Evolutionary conservation across 352 stramenopile species (phyloP).

Genomic region (Phytophthora pinifolia): DNA sequence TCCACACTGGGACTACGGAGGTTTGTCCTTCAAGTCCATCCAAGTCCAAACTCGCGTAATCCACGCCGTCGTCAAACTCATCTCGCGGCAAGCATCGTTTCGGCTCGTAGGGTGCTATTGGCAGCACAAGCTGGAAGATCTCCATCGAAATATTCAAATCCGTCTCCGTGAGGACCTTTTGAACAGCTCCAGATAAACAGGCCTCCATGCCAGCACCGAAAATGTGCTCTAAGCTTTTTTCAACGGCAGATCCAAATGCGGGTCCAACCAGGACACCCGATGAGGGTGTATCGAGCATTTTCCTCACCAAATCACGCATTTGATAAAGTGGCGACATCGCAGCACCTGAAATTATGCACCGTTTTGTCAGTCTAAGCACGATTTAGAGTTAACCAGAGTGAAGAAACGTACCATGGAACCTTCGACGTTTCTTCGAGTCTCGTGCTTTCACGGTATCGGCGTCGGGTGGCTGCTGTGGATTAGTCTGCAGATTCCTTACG

Average conservation of each 20-base stretch:
- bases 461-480: constrained; percentile 8
- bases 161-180: constrained; percentile 29
- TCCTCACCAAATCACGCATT: constrained; percentile 45
- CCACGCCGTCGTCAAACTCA: constrained; percentile 58
- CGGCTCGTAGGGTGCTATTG: constrained; percentile 31
- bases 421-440: constrained; percentile 16
- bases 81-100: constrained; percentile 22
- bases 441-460: constrained; percentile 1
- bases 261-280: constrained; percentile 6
- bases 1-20: constrained; percentile 13
- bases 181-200: constrained; percentile 44
- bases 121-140: constrained; percentile 52
- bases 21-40: constrained; percentile 21
- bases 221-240: constrained; percentile 41
- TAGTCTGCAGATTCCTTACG: constrained; percentile 17
- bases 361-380: too few species aligned
- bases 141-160: constrained; percentile 53
- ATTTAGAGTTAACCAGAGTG: too few species aligned
- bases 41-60: constrained; percentile 48
- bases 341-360: constrained; percentile 25
- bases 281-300: constrained; percentile 27
- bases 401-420: constrained; percentile 36
- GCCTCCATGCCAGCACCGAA: constrained; percentile 44
- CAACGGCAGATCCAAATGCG: constrained; percentile 31
- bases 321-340: constrained; percentile 41